Evolutionary conservation across 495 filamentous ascomycete species (phyloP).

Genomic region (Friedmanniomyces endolithicus): DNA sequence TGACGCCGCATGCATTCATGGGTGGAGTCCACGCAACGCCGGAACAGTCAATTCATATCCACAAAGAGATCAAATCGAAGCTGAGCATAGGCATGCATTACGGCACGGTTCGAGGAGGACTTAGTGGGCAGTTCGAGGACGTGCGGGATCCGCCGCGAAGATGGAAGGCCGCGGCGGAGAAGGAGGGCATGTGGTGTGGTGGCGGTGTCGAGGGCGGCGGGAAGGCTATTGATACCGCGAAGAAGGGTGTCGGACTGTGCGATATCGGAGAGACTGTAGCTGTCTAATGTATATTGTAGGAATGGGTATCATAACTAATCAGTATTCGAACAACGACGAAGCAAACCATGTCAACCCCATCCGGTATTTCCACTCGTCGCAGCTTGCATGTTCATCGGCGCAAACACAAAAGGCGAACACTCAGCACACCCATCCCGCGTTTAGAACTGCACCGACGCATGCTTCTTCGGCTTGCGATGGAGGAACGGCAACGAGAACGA

Average conservation of each 20-base stretch:
- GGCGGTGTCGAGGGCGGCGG: conserved; percentile 16
- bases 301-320: too few relatives aligned
- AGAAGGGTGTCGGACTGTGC: conserved; percentile 29
- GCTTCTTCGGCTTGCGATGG: too few relatives aligned
- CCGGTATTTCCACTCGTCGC: too few relatives aligned
- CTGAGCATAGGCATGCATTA: conserved; percentile 37
- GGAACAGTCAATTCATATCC: conserved; percentile 31
- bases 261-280: conserved; percentile 33
- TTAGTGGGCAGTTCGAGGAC: conserved; percentile 33
- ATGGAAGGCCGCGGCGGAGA: conserved; percentile 30
- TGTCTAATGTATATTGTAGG: conserved; percentile 11
- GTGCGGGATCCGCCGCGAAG: conserved; percentile 32
- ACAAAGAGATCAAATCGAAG: conserved; percentile 31
- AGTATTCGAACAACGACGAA: too few relatives aligned
- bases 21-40: conserved; percentile 31
- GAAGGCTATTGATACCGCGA: conserved; percentile 17
- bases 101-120: conserved; percentile 31
- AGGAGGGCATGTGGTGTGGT: conserved; percentile 25
- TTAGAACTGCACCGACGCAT: too few relatives aligned
- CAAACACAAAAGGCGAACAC: too few relatives aligned
- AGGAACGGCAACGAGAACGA: too few relatives aligned
- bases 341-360: too few relatives aligned
- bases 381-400: too few relatives aligned
- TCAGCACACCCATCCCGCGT: too few relatives aligned
- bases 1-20: conserved; percentile 27